phyloP scores from a whole-genome alignment of 2,329 filamentous ascomycete species.

The Fusarium praegraminearum region DNA sequence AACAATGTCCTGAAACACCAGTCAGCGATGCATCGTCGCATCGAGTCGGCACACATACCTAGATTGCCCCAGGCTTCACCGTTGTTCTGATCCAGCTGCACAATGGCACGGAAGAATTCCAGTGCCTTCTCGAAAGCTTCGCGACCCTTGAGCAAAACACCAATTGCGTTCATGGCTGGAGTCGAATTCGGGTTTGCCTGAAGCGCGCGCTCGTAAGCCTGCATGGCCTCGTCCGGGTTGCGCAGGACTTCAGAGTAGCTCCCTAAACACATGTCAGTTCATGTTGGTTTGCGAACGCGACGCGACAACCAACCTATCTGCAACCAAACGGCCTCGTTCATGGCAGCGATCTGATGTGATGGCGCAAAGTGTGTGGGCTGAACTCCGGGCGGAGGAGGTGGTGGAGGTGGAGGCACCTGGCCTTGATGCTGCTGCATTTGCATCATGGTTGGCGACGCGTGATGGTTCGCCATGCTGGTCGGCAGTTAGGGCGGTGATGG shows the following conservation, averaged over 20 bases:
- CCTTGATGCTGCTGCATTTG: constrained; percentile 72
- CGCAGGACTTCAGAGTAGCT: constrained; percentile 88
- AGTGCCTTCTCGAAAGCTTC: constrained; percentile 95
- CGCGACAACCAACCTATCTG: constrained; percentile 78
- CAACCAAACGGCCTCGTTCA: constrained; percentile 92
- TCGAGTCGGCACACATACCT: constrained; percentile 65
- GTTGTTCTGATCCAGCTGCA: constrained; percentile 89
- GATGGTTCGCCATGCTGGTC: constrained; percentile 77
- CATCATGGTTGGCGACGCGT: constrained; percentile 85
- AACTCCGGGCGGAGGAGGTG: constrained; percentile 55
- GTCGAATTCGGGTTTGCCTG: constrained; percentile 90
- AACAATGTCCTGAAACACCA: constrained; percentile 81
- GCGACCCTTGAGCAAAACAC: constrained; percentile 87
- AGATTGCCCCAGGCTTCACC: constrained; percentile 97
- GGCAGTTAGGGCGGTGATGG: constrained; percentile 27
- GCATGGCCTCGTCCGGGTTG: constrained; percentile 88
- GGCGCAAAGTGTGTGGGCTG: constrained; percentile 71
- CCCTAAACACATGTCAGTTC: constrained; percentile 64
- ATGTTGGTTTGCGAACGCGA: constrained; percentile 25
- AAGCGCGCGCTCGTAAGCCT: constrained; percentile 90
- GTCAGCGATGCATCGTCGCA: constrained; percentile 34
- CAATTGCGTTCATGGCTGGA: constrained; percentile 93
- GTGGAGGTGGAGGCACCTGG: constrained; percentile 67
- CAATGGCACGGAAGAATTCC: constrained; percentile 89
- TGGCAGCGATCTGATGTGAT: constrained; percentile 78